These are phyloP conservation scores for Naganishia cerealis DNA, from an alignment of 1,284 basidiomycete genomes.

Conservation along the genomic window DNA sequence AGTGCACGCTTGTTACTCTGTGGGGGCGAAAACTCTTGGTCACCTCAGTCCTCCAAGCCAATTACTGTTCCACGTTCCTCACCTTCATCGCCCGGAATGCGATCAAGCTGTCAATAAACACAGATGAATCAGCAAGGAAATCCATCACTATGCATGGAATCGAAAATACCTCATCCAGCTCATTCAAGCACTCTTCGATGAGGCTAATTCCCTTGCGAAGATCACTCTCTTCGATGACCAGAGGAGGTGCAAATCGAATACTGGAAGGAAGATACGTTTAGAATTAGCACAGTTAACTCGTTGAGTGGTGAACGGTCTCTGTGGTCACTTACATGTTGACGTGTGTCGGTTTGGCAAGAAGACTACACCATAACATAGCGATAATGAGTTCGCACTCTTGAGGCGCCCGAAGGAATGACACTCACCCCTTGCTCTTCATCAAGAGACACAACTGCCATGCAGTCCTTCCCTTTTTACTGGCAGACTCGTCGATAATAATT, in stretches of 20 bases:
- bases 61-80: slow-evolving; percentile 46
- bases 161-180: slow-evolving; percentile 72
- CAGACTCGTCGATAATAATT: slow-evolving; percentile 83
- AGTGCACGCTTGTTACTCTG: no score
- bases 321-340: slow-evolving; percentile 71
- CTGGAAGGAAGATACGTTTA: slow-evolving; percentile 53
- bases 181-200: slow-evolving; percentile 73
- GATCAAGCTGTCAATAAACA: slow-evolving; percentile 59
- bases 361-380: slow-evolving; percentile 27
- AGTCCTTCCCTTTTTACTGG: slow-evolving; percentile 71
- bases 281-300: background rate
- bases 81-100: slow-evolving; percentile 66
- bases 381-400: background rate
- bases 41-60: slow-evolving; percentile 41
- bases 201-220: slow-evolving; percentile 71
- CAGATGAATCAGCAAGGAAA: background rate
- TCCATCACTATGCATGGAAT: background rate
- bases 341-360: slow-evolving; percentile 87
- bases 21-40: background rate
- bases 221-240: slow-evolving; percentile 87
- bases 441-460: slow-evolving; percentile 96
- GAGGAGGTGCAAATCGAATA: slow-evolving; percentile 90
- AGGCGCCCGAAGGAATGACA: background rate
- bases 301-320: background rate
- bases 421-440: slow-evolving; percentile 81